Percentiles rank a stretch among this genome's conserved stretches.
Conservation (phyloP, 2,329 filamentous ascomycete species). For the Hansfordia pulvinata region DNA sequence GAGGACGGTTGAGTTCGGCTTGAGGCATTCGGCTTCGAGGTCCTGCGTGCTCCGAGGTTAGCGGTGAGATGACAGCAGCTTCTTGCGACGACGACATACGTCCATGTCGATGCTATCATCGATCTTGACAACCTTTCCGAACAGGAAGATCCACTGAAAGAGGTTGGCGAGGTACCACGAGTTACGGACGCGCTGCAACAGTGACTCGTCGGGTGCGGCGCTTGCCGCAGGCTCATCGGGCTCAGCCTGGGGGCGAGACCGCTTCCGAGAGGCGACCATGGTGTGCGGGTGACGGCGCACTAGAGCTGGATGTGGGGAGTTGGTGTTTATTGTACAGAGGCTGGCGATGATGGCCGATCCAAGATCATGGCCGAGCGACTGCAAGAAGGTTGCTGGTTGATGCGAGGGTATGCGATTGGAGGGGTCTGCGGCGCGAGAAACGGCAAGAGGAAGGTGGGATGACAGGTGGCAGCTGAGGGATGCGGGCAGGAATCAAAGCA, state of each 20-base stretch:
- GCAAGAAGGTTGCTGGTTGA: no score
- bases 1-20: slow-evolving; percentile 60
- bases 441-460: no score
- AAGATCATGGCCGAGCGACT: no score
- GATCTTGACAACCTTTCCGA: slow-evolving; percentile 81
- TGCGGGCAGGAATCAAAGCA: no score
- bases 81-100: slow-evolving; percentile 35
- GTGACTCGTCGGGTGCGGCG: slow-evolving; percentile 15
- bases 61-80: background rate
- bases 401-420: no score
- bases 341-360: no score
- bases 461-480: no score
- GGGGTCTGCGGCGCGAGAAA: no score
- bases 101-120: slow-evolving; percentile 82
- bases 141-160: slow-evolving; percentile 86
- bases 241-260: slow-evolving; percentile 29
- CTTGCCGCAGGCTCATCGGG: slow-evolving; percentile 10
- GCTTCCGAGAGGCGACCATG: slow-evolving; percentile 34
- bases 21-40: slow-evolving; percentile 78
- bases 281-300: no score
- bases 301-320: no score
- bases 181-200: slow-evolving; percentile 61
- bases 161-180: slow-evolving; percentile 95
- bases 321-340: slow-evolving; percentile 2
- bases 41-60: slow-evolving; percentile 39